Conservation (phyloP, 768 basidiomycete genomes). For the Amanita muscaria region DNA sequence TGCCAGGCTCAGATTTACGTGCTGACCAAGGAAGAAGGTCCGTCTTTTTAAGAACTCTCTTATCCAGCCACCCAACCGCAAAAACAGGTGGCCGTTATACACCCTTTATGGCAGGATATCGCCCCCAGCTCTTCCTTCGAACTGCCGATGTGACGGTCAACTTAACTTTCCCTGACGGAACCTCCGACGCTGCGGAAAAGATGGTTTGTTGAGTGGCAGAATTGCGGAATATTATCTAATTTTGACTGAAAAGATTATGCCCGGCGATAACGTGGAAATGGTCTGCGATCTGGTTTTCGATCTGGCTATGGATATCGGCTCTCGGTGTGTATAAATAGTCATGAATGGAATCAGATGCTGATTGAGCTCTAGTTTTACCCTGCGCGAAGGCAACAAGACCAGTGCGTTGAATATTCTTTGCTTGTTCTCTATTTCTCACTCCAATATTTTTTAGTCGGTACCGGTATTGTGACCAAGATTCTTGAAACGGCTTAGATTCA, state of each 20-base stretch:
- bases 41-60: not conserved
- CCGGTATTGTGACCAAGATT: slow-evolving; percentile 89
- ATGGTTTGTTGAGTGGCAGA: slow-evolving; percentile 46
- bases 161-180: slow-evolving; percentile 82
- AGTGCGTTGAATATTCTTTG: slow-evolving; percentile 37
- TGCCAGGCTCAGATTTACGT: slow-evolving; percentile 92
- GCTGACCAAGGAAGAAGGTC: slow-evolving; percentile 3
- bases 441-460: slow-evolving; percentile 54
- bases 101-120: slow-evolving; percentile 90
- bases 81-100: slow-evolving; percentile 86
- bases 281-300: slow-evolving; percentile 75
- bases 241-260: slow-evolving; percentile 62
- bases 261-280: slow-evolving; percentile 96
- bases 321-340: slow-evolving; percentile 38
- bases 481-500: slow-evolving; percentile 27
- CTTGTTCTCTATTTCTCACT: slow-evolving; percentile 6
- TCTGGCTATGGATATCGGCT: slow-evolving; percentile 83
- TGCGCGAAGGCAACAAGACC: slow-evolving; percentile 92
- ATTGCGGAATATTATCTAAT: not conserved
- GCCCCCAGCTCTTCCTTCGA: slow-evolving; percentile 91
- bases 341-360: slow-evolving; percentile 7
- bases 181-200: slow-evolving; percentile 72
- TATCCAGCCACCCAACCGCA: slow-evolving; percentile 65
- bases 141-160: slow-evolving; percentile 88
- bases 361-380: slow-evolving; percentile 52